Conservation (phyloP, 345 rosid genomes). For the Arabidopsis suecica region DNA sequence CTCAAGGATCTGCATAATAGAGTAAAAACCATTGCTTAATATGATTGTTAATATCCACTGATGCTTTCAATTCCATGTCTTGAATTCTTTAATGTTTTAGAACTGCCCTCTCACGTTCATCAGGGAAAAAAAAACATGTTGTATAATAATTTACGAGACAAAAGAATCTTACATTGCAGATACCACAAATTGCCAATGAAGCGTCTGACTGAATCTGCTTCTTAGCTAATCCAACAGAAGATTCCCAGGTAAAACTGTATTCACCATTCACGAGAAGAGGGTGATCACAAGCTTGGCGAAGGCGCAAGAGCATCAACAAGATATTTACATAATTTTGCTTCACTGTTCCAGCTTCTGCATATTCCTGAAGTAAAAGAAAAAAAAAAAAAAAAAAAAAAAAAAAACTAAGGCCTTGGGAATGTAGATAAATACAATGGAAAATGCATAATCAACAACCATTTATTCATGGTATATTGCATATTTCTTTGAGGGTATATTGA, state of each 20-base stretch:
- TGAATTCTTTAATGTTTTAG: constrained; percentile 1
- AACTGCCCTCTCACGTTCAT: constrained; percentile 8
- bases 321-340: constrained; percentile 95
- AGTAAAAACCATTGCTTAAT: neutral
- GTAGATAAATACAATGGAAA: constrained; percentile 11
- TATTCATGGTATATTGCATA: neutral
- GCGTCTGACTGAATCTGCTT: constrained; percentile 65
- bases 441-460: neutral
- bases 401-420: constrained; percentile 12
- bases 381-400: neutral
- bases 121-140: constrained; percentile 7
- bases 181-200: constrained; percentile 88
- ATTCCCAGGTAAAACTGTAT: constrained; percentile 60
- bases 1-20: neutral
- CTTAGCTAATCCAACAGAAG: constrained; percentile 66
- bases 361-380: constrained; percentile 66
- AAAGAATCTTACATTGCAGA: constrained; percentile 79
- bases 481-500: neutral
- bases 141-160: neutral
- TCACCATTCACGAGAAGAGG: constrained; percentile 93
- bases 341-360: constrained; percentile 98
- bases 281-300: constrained; percentile 98
- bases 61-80: neutral
- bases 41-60: neutral
- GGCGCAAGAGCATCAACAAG: constrained; percentile 95